Conservation (phyloP, 2,329 filamentous ascomycete species). For the Microdochium nivale region DNA sequence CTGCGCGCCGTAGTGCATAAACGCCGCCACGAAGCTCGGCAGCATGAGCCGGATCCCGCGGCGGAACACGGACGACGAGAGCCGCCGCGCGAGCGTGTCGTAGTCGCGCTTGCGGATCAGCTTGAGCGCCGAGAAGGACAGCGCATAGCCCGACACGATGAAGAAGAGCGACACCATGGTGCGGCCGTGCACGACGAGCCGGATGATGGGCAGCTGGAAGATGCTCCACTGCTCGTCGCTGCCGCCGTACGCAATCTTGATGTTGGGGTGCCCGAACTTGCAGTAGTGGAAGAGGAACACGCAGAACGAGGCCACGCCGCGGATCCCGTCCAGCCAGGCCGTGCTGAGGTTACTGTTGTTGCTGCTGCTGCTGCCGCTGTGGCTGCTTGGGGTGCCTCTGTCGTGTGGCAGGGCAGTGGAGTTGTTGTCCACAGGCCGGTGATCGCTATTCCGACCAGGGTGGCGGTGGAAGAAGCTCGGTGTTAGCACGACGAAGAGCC, state of each 20-base stretch:
- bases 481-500: background rate
- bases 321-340: conserved; percentile 18
- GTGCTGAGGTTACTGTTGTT: conserved; percentile 1
- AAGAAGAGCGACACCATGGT: conserved; percentile 25
- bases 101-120: conserved; percentile 8
- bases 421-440: background rate
- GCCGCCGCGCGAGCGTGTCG: conserved; percentile 7
- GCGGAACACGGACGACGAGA: conserved; percentile 15
- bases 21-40: conserved; percentile 13
- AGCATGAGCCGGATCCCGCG: conserved; percentile 21
- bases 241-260: conserved; percentile 1
- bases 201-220: conserved; percentile 20
- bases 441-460: background rate
- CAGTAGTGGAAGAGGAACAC: conserved; percentile 17
- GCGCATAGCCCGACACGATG: conserved; percentile 25
- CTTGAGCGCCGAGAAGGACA: conserved; percentile 20
- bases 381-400: background rate
- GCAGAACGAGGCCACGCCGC: conserved; percentile 17
- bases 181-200: conserved; percentile 16
- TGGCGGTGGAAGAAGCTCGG: background rate
- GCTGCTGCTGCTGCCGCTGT: background rate
- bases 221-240: background rate
- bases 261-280: conserved; percentile 1
- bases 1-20: conserved; percentile 6
- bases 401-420: background rate